Evolutionary conservation across 2,329 filamentous ascomycete species (phyloP), one percentile per base, ranked within the genome.

Genomic region (Xylariaceae sp.): DNA sequence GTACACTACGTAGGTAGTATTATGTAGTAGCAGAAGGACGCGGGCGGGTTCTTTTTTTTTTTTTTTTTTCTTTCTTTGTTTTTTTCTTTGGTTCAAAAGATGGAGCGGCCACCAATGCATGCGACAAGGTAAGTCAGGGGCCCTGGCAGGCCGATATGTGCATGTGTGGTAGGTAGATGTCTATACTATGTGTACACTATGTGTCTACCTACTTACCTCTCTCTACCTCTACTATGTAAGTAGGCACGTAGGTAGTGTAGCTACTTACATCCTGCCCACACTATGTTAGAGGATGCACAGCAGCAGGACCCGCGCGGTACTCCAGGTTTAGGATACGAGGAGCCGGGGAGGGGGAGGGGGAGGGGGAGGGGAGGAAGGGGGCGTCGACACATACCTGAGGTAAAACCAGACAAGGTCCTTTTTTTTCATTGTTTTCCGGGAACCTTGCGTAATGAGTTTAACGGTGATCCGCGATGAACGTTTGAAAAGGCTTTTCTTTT

Each of bases 51-150:
- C 19, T 19, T 19, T 19, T 19, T 19, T 19, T 19, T 19, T 19
- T 19, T 19, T 19, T 19, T 19, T 19, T 19, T 19, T 19, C 19
- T 19, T 19, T 19, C 19, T 19, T 19, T 19, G 1, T 19, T 19
- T 19, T 19, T 19, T 19, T 19, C 1, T 19, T 19, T 52, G 56
- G 59, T 61, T 49, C 53, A 65, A 19, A 19, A 19, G 61, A 64
- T 64, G 59, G 59, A 19, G 65, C 68, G 67, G 68, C 68, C 67
- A 60, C 67, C 69, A 69, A 71, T 71, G 70, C 70, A 70, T 69
- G 68, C 67, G 66, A 61, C 64, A 65, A 65, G 64, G 60, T 67
- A 64, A 66, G 65, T 61, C 67, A 69, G 66, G 67, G 64, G 64
- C 65, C 19, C 19, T 19, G 19, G 19, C 63, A 62, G 57, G 60